These are phyloP conservation scores for Botrytis fabae DNA, from an alignment of 2,329 filamentous ascomycete species.

Conservation along the genomic window DNA sequence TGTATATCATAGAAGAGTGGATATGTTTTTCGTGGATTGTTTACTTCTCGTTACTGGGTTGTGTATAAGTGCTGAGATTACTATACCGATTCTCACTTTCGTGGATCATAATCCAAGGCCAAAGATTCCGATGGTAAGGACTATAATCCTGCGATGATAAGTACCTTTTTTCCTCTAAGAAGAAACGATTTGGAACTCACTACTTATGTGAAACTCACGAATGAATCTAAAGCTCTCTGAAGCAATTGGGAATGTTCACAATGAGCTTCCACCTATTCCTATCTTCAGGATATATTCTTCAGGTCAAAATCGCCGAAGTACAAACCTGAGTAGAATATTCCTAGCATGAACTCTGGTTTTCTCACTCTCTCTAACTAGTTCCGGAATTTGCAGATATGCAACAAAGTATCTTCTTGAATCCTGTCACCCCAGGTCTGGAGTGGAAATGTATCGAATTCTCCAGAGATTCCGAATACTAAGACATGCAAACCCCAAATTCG, in stretches of 20 bases:
- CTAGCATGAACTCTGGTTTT: neutral
- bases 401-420: too few relatives aligned
- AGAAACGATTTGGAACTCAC: neutral
- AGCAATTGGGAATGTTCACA: neutral
- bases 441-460: too few relatives aligned
- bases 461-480: neutral
- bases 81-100: neutral
- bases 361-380: neutral
- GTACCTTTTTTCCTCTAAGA: neutral
- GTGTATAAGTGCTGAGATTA: neutral
- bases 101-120: neutral
- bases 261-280: neutral
- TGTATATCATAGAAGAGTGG: rapidly evolving
- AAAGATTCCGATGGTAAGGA: neutral
- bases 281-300: neutral
- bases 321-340: neutral
- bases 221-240: neutral
- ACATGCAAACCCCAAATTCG: neutral
- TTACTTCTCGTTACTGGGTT: neutral
- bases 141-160: neutral
- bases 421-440: too few relatives aligned
- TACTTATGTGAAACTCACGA: too few relatives aligned
- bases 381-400: too few relatives aligned
- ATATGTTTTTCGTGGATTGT: neutral
- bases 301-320: neutral